These are phyloP conservation scores for Suhomyces canberraensis DNA, from an alignment of 805 yeast species.

Conservation along the genomic window DNA sequence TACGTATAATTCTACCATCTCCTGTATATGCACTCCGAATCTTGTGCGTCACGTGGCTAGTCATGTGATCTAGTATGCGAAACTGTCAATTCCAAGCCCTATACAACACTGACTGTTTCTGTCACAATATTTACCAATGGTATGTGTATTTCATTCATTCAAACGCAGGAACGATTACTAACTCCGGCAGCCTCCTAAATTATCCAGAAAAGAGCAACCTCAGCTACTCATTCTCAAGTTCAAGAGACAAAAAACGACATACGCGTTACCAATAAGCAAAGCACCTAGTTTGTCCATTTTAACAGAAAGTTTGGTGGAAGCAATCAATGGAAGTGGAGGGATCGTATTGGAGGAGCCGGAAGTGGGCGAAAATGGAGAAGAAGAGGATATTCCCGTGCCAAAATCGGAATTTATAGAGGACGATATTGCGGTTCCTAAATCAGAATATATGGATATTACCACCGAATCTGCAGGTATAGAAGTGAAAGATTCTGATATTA, in stretches of 20 bases:
- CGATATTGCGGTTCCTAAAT: slow-evolving; percentile 10
- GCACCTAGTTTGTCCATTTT: slow-evolving; percentile 19
- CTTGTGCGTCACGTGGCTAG: too few relatives aligned
- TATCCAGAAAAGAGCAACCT: slow-evolving; percentile 5
- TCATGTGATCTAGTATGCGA: too few relatives aligned
- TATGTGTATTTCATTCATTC: too few relatives aligned
- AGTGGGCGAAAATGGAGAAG: slow-evolving; percentile 15
- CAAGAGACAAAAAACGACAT: slow-evolving; percentile 31
- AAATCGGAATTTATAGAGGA: slow-evolving; percentile 35
- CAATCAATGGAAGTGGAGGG: slow-evolving; percentile 51
- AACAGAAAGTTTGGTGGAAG: slow-evolving; percentile 25
- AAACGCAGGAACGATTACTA: too few relatives aligned
- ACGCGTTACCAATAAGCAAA: slow-evolving; percentile 23
- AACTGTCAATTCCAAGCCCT: too few relatives aligned
- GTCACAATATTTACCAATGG: too few relatives aligned
- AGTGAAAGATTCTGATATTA: slow-evolving; percentile 22
- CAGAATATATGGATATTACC: slow-evolving; percentile 6
- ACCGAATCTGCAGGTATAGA: background rate
- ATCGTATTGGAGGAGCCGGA: slow-evolving; percentile 18
- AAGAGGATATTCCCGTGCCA: slow-evolving; percentile 33
- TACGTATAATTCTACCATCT: too few relatives aligned
- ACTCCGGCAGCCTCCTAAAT: slow-evolving; percentile 25
- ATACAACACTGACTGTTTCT: too few relatives aligned
- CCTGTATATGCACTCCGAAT: too few relatives aligned
- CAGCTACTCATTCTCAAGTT: slow-evolving; percentile 32